phyloP scores from a whole-genome alignment of 371 early-diverging fungal species.

The Conidiobolus incongruus region DNA sequence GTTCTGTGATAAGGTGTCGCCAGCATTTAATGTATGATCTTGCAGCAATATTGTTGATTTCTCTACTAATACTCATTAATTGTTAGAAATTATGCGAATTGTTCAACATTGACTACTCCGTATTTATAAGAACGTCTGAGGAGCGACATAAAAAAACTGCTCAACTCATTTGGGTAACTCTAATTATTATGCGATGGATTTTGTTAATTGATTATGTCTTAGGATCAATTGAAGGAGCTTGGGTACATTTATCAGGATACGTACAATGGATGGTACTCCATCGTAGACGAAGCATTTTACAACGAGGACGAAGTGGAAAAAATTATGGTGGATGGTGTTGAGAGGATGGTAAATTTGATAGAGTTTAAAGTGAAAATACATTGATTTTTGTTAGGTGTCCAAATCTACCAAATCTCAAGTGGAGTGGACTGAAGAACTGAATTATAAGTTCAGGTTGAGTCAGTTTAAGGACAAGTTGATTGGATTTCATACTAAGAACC shows the following conservation, averaged over 20 bases:
- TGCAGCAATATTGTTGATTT: neutral
- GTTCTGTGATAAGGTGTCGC: conserved; percentile 47
- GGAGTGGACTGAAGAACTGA: conserved; percentile 79
- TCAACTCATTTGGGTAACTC: conserved; percentile 39
- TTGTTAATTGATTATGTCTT: neutral
- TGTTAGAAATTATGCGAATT: conserved; percentile 30
- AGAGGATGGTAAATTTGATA: conserved; percentile 6
- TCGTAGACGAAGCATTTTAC: conserved; percentile 89
- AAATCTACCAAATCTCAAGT: conserved; percentile 66
- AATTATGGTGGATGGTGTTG: conserved; percentile 18
- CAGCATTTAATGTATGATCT: neutral
- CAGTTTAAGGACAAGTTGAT: conserved; percentile 28
- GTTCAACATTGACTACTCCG: conserved; percentile 57
- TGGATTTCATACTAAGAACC: conserved; percentile 42
- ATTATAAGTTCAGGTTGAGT: conserved; percentile 74
- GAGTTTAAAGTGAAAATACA: neutral
- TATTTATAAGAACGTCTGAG: conserved; percentile 78
- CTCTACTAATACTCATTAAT: neutral
- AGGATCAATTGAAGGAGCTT: conserved; percentile 35
- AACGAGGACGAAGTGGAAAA: conserved; percentile 47
- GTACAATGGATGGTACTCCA: conserved; percentile 89
- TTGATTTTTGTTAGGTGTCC: conserved; percentile 16
- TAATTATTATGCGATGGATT: neutral
- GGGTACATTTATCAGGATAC: conserved; percentile 78
- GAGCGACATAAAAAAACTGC: conserved; percentile 45